Conservation (phyloP, 768 basidiomycete genomes). For the Tricholoma flavovirens region DNA sequence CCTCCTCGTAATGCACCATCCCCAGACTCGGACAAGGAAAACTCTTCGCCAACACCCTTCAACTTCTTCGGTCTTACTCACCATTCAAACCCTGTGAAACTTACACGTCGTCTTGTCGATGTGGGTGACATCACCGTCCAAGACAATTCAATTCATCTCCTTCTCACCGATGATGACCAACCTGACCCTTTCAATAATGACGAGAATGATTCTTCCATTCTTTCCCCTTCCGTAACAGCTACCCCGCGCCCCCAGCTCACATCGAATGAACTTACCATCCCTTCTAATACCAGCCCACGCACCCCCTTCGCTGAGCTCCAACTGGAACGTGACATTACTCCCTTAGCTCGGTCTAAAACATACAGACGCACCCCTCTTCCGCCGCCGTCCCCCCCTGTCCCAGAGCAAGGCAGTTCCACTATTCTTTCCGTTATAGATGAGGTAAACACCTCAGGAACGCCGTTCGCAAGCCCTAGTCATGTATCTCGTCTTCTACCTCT, state of each 20-base stretch:
- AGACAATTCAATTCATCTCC: conserved; percentile 26
- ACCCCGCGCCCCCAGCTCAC: conserved; percentile 12
- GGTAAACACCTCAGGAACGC: conserved; percentile 15
- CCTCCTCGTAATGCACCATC: conserved; percentile 19
- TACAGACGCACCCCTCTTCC: conserved; percentile 18
- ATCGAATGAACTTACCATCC: conserved; percentile 11
- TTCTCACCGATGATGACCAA: conserved; percentile 29
- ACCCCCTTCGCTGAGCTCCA: conserved; percentile 34
- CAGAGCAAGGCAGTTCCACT: conserved; percentile 5
- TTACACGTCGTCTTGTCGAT: conserved; percentile 41
- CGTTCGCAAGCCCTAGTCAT: conserved; percentile 12
- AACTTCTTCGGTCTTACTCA: conserved; percentile 32
- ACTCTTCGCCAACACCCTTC: conserved; percentile 23
- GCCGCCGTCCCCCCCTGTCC: conserved; percentile 17
- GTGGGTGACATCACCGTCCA: conserved; percentile 44
- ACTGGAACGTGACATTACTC: conserved; percentile 28
- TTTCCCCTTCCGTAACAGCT: conserved; percentile 24
- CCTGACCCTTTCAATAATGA: conserved; percentile 23
- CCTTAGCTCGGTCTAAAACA: conserved; percentile 29
- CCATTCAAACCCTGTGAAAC: conserved; percentile 22
- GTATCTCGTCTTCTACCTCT: not conserved
- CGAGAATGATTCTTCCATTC: conserved; percentile 30
- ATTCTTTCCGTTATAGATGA: conserved; percentile 15
- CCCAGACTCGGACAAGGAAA: conserved; percentile 45
- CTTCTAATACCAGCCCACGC: conserved; percentile 23